These are phyloP conservation scores for Mortierella sp. DNA, from an alignment of 371 early-diverging fungal species.

Conservation along the genomic window DNA sequence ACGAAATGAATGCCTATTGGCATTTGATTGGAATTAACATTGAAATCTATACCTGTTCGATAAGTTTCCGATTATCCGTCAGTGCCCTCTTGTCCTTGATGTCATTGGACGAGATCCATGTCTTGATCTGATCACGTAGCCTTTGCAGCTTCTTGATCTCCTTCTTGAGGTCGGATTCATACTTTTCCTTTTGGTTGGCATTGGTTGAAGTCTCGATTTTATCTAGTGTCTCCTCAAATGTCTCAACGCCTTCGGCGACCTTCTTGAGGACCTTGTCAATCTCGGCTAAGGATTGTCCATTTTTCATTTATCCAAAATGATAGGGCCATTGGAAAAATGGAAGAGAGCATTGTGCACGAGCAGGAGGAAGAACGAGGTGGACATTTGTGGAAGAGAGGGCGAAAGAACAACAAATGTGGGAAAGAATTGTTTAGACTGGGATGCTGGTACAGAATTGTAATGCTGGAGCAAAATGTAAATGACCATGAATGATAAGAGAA, in stretches of 20 bases:
- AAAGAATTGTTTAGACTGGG: slow-evolving; percentile 9
- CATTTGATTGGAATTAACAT: too few relatives aligned
- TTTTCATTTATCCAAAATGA: background rate
- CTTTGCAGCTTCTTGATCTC: slow-evolving; percentile 98
- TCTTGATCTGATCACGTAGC: slow-evolving; percentile 96
- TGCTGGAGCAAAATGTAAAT: background rate
- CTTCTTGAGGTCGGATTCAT: slow-evolving; percentile 95
- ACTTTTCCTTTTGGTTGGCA: slow-evolving; percentile 94
- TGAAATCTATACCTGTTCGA: slow-evolving; percentile 76
- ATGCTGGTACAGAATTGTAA: background rate
- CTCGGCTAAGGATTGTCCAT: slow-evolving; percentile 69
- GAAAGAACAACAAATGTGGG: background rate
- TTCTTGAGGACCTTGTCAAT: slow-evolving; percentile 96
- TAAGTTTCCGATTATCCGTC: slow-evolving; percentile 90
- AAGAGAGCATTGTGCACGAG: background rate
- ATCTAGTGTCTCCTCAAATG: slow-evolving; percentile 91
- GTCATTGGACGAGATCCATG: slow-evolving; percentile 92
- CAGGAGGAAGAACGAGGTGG: background rate
- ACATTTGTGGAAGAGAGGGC: background rate
- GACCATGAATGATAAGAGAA: background rate
- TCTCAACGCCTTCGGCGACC: slow-evolving; percentile 95
- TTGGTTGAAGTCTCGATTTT: slow-evolving; percentile 88
- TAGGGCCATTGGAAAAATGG: background rate
- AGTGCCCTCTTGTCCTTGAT: slow-evolving; percentile 96
- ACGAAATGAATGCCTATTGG: background rate